Conservation (phyloP, 1,284 basidiomycete species). For the Cutaneotrichosporon sp. region DNA sequence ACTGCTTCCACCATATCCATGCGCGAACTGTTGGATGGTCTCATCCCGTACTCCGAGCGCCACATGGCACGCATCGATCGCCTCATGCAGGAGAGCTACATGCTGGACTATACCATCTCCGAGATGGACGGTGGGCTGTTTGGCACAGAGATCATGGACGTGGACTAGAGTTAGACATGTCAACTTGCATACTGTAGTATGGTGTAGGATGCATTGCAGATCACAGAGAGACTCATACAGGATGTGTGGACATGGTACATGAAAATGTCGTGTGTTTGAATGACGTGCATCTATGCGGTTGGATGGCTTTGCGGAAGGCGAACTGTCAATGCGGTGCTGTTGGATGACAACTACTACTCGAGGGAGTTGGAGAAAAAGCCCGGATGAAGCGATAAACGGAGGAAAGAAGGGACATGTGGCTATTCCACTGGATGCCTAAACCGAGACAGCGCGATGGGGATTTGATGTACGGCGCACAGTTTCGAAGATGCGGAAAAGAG, state of each 20-base stretch:
- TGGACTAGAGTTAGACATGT: constrained; percentile 17
- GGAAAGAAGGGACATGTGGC: neutral
- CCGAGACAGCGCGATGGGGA: neutral
- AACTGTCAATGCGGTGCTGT: no score
- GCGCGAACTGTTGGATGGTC: constrained; percentile 72
- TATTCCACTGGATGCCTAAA: neutral
- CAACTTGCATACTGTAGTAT: neutral
- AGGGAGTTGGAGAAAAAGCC: no score
- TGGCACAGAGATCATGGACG: constrained; percentile 39
- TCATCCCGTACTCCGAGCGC: constrained; percentile 90
- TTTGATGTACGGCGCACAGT: constrained; percentile 45
- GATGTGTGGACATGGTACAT: neutral
- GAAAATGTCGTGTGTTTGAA: neutral
- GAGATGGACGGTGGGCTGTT: constrained; percentile 72
- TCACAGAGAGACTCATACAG: neutral
- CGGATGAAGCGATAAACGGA: no score
- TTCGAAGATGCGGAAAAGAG: constrained; percentile 51
- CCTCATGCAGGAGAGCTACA: constrained; percentile 84
- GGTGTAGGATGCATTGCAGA: neutral
- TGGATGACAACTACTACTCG: no score
- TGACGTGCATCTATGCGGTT: neutral
- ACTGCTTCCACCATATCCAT: constrained; percentile 41
- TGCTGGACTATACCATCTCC: constrained; percentile 82
- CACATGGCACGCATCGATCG: constrained; percentile 81
- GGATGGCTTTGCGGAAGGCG: no score